Conservation (phyloP, 1,284 basidiomycete species). For the Papiliotrema flavescens region DNA sequence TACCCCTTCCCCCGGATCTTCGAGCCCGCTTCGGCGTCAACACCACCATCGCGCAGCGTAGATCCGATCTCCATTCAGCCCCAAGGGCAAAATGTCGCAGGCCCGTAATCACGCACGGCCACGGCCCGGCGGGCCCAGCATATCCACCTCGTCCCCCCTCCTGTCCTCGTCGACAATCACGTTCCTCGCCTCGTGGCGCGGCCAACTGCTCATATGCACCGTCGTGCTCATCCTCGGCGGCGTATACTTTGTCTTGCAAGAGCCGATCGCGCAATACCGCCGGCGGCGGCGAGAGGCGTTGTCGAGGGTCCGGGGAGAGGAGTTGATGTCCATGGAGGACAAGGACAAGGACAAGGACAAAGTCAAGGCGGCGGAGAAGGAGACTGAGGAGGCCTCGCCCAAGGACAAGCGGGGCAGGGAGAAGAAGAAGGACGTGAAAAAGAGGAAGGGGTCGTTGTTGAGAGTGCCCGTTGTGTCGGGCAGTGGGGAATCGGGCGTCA, state of each 20-base stretch:
- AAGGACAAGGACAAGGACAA: not conserved
- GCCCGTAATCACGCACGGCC: too few relatives aligned
- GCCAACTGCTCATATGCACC: slow-evolving; percentile 42
- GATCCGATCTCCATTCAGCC: too few relatives aligned
- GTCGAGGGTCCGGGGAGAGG: slow-evolving; percentile 24
- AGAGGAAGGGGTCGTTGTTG: slow-evolving; percentile 9
- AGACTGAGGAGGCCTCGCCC: not conserved
- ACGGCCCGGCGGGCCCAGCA: too few relatives aligned
- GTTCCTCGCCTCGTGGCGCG: slow-evolving; percentile 44
- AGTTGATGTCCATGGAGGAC: slow-evolving; percentile 24
- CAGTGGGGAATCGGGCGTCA: not conserved
- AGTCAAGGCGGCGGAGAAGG: not conserved
- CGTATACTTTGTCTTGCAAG: slow-evolving; percentile 38
- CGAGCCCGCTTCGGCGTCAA: too few relatives aligned
- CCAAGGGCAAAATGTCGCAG: too few relatives aligned
- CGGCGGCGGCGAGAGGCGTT: slow-evolving; percentile 24
- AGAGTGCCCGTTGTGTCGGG: not conserved
- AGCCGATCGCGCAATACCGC: slow-evolving; percentile 26
- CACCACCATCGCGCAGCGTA: too few relatives aligned
- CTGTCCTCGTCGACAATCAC: slow-evolving; percentile 35
- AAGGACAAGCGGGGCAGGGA: slow-evolving; percentile 7
- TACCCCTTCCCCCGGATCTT: too few relatives aligned
- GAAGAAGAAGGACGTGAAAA: slow-evolving; percentile 28
- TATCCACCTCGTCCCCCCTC: slow-evolving; percentile 11
- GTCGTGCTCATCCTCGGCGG: slow-evolving; percentile 38